Conservation (phyloP, 441 rosid genomes). For the Daphne laureola region DNA sequence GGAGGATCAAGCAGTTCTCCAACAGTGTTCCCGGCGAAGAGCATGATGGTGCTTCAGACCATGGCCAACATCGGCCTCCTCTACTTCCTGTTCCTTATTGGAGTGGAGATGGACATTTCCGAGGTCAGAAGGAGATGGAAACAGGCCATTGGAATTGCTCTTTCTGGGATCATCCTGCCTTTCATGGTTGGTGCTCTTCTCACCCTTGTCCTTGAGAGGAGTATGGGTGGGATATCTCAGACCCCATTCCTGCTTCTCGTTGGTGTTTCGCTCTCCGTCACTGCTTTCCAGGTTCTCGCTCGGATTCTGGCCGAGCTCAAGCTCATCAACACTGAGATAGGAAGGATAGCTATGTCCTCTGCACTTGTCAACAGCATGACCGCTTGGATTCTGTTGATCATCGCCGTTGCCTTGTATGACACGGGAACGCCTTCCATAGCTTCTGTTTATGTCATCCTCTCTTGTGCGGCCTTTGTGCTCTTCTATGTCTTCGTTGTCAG, state of each 20-base stretch:
- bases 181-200: slow-evolving; percentile 44
- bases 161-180: slow-evolving; percentile 70
- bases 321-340: slow-evolving; percentile 68
- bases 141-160: slow-evolving; percentile 47
- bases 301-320: slow-evolving; percentile 81
- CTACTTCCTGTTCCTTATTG: slow-evolving; percentile 76
- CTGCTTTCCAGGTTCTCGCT: slow-evolving; percentile 82
- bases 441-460: slow-evolving; percentile 59
- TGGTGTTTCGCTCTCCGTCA: slow-evolving; percentile 77
- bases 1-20: slow-evolving; percentile 28
- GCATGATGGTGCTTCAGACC: slow-evolving; percentile 90
- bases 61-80: slow-evolving; percentile 88
- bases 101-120: slow-evolving; percentile 79
- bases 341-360: slow-evolving; percentile 72
- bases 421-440: slow-evolving; percentile 40
- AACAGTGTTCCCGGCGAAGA: slow-evolving; percentile 53
- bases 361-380: slow-evolving; percentile 77
- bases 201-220: slow-evolving; percentile 33
- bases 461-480: slow-evolving; percentile 37
- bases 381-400: slow-evolving; percentile 67
- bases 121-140: slow-evolving; percentile 49
- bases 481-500: slow-evolving; percentile 48
- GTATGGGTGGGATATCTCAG: slow-evolving; percentile 15
- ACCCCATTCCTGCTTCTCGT: slow-evolving; percentile 66
- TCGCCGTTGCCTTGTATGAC: slow-evolving; percentile 73